A percentile compares a stretch with the other conserved stretches of the same genome.
Conservation (phyloP, 202 grass and related monocot species). For the Panicum hallii region DNA sequence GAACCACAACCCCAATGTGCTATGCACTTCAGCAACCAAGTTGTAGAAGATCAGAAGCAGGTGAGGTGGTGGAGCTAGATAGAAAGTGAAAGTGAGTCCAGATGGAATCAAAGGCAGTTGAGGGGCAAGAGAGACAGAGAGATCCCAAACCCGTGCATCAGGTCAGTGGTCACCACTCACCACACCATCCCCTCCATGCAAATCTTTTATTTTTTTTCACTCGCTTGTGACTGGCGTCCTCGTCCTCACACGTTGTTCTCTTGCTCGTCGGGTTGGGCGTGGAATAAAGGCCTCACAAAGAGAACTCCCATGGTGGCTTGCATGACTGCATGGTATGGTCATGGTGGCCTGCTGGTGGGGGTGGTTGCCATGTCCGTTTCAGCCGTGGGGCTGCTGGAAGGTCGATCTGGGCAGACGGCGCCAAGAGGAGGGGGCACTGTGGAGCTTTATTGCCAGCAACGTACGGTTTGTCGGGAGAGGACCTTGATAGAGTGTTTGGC, state of each 20-base stretch:
- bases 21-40: neutral
- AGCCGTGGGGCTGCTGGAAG: neutral
- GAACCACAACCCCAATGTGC: neutral
- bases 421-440: neutral
- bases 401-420: neutral
- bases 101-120: constrained; percentile 39
- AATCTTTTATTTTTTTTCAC: neutral
- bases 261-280: constrained; percentile 1
- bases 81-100: neutral
- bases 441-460: constrained; percentile 31
- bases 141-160: constrained; percentile 35
- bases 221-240: constrained; percentile 33
- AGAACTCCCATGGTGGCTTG: neutral
- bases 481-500: neutral
- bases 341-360: neutral
- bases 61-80: neutral
- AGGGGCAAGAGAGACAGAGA: neutral
- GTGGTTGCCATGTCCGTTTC: constrained; percentile 47
- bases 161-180: constrained; percentile 36
- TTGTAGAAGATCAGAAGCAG: constrained; percentile 32
- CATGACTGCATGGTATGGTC: neutral
- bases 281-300: constrained; percentile 10
- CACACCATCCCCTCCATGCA: neutral
- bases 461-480: constrained; percentile 25
- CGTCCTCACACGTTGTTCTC: constrained; percentile 36